phyloP scores from a whole-genome alignment of 2,329 filamentous ascomycete genomes.

The Rutstroemia sydowiana region DNA sequence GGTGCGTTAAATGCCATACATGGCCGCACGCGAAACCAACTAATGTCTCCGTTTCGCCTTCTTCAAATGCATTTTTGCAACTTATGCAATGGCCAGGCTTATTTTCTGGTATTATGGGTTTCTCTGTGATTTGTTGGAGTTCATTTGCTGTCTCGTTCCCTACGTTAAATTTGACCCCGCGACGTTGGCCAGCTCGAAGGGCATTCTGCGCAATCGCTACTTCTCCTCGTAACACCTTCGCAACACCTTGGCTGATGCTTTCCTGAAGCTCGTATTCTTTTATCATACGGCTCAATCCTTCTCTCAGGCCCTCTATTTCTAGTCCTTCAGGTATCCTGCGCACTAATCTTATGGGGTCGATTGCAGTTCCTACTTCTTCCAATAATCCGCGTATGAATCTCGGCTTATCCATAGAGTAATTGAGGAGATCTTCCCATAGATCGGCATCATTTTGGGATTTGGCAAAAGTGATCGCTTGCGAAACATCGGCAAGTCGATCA shows the following conservation, averaged over 20 bases:
- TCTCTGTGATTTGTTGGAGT: conserved; percentile 8
- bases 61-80: conserved; percentile 49
- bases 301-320: conserved; percentile 82
- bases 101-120: conserved; percentile 3
- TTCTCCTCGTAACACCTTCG: conserved; percentile 78
- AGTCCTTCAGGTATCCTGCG: conserved; percentile 86
- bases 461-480: conserved; percentile 87
- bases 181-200: conserved; percentile 70
- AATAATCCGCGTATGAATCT: conserved; percentile 86
- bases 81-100: conserved; percentile 52
- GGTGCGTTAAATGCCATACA: conserved; percentile 69
- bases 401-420: conserved; percentile 97
- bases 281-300: conserved; percentile 84
- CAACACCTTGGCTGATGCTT: conserved; percentile 85
- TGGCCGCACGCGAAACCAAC: conserved; percentile 78
- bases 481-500: conserved; percentile 83
- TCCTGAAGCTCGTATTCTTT: conserved; percentile 94
- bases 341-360: conserved; percentile 86
- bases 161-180: conserved; percentile 81
- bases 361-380: conserved; percentile 87
- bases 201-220: conserved; percentile 77
- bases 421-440: conserved; percentile 88
- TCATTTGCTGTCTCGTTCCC: conserved; percentile 30
- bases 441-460: conserved; percentile 89
- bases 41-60: conserved; percentile 62